A percentile compares a stretch with the other conserved stretches of the same genome.
Evolutionary conservation across 305 asterid genomes (phyloP).

Genomic region (Striga hermonthica): DNA sequence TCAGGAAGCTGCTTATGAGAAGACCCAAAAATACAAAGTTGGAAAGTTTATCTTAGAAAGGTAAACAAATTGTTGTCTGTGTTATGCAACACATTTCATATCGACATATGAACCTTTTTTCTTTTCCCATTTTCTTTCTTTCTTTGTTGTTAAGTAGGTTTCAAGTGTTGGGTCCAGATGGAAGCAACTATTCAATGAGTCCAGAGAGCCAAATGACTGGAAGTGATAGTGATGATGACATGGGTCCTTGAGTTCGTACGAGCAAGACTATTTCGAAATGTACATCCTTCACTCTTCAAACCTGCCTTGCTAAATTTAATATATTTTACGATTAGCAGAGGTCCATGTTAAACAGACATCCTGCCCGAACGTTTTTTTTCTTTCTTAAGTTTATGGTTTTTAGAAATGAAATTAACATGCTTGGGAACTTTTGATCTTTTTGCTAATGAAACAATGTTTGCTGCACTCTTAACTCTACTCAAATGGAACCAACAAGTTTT

Average conservation of each 20-base stretch:
- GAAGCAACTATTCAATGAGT: conserved; percentile 40
- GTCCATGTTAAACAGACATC: neutral
- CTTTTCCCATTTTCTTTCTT: neutral
- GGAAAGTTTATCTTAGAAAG: conserved; percentile 87
- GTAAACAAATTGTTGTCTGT: conserved; percentile 35
- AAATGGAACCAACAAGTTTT: no score
- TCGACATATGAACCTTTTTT: neutral
- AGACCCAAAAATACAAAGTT: conserved; percentile 67
- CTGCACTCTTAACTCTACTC: no score
- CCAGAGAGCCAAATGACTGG: conserved; percentile 35
- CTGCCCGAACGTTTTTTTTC: neutral
- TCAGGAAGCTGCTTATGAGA: conserved; percentile 64
- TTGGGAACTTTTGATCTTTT: no score
- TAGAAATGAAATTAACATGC: neutral
- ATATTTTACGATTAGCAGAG: neutral
- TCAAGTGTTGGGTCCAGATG: conserved; percentile 70
- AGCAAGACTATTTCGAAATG: conserved; percentile 26
- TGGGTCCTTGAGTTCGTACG: conserved; percentile 26
- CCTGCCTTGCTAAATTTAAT: conserved; percentile 8
- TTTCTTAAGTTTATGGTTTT: neutral
- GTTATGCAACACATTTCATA: neutral
- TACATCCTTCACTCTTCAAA: conserved; percentile 34
- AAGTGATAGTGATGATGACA: conserved; percentile 55
- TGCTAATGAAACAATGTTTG: no score
- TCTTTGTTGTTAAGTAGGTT: conserved; percentile 43